Evolutionary conservation across 192 early-diverging fungal species (phyloP), one percentile per base, ranked within the genome.

Genomic region (Phlyctochytrium arcticum): DNA sequence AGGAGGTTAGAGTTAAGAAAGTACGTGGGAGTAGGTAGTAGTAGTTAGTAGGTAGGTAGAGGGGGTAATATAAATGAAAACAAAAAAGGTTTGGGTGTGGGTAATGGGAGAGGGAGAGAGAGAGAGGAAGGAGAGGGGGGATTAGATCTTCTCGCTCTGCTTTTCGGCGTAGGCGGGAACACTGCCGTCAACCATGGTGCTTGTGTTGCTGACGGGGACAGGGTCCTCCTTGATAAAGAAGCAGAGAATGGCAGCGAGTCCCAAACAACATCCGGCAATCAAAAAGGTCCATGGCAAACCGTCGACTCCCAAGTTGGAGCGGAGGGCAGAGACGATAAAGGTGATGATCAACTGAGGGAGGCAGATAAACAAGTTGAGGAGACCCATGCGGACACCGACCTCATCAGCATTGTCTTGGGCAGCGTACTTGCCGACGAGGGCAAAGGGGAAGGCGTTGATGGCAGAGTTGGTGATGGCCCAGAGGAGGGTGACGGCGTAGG

Each of bases 381-480:
- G 50, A 53, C 50, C 50, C 50, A 53, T 53, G 19, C 49, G 5
- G 24, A 54, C n/a, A 57, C 46, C 37, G 37, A 39, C 36, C 17
- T 58, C 57, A 19, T 35, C 39, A 29, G 19, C n/a, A 15, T n/a
- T 46, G 57, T 58, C 57, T 26, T 46, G 36, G 6, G 57, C 57
- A 58, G 35, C 26, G 39, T 46, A 58, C 17, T 33, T 19, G 37
- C 57, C 35, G 35, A 58, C 57, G 17, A 58, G 35, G 26, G 57
- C 57, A 39, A 35, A 58, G 3, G 57, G 57, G 57, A 46, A 58
- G 5, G 39, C 26, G 27, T 46, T 58, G 57, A 23, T 23, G 6
- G 39, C 46, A 26, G 24, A 53, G 29, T 53, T 53, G 50, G 50
- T 27, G 19, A 53, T 53, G 8, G 50, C 19, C 19, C 19, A 53